Evolutionary conservation across 306 rosid species (phyloP).

Genomic region (Inga laurina): DNA sequence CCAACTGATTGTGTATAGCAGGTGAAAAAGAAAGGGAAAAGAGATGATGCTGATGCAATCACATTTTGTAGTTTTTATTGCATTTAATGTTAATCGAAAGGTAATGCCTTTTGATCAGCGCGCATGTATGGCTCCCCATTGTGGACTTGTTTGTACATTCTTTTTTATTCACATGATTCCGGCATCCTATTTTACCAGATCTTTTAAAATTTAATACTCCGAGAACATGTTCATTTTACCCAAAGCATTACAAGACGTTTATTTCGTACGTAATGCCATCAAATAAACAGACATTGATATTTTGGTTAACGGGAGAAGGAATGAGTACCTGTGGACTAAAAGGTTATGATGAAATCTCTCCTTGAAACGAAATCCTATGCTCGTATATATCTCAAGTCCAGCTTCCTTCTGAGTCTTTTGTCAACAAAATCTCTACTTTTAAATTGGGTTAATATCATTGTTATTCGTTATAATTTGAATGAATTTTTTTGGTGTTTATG

Average conservation of each 20-base stretch:
- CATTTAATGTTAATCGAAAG: slow-evolving; percentile 39
- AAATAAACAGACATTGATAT: too few relatives aligned
- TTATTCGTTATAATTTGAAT: too few relatives aligned
- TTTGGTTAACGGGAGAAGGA: too few relatives aligned
- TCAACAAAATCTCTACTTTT: background rate
- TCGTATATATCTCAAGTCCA: background rate
- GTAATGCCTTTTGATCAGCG: slow-evolving; percentile 38
- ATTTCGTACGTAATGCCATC: too few relatives aligned
- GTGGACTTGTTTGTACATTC: background rate
- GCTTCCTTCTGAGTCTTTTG: background rate
- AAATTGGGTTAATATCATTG: too few relatives aligned
- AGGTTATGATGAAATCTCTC: background rate
- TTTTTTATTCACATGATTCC: background rate
- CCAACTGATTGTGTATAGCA: slow-evolving; percentile 32
- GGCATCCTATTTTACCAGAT: background rate
- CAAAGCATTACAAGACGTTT: too few relatives aligned
- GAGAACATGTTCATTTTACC: too few relatives aligned
- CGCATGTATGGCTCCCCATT: background rate
- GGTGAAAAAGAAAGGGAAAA: slow-evolving; percentile 11
- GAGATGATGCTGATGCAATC: slow-evolving; percentile 32
- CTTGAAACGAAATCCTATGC: background rate
- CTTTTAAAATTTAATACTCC: background rate
- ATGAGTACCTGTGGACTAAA: too few relatives aligned
- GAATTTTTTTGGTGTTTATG: too few relatives aligned
- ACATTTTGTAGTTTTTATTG: slow-evolving; percentile 46